Percentiles rank a stretch among this genome's conserved stretches.
phyloP scores from a whole-genome alignment of 2,329 filamentous ascomycete species.

The Sarocladium oryzae region DNA sequence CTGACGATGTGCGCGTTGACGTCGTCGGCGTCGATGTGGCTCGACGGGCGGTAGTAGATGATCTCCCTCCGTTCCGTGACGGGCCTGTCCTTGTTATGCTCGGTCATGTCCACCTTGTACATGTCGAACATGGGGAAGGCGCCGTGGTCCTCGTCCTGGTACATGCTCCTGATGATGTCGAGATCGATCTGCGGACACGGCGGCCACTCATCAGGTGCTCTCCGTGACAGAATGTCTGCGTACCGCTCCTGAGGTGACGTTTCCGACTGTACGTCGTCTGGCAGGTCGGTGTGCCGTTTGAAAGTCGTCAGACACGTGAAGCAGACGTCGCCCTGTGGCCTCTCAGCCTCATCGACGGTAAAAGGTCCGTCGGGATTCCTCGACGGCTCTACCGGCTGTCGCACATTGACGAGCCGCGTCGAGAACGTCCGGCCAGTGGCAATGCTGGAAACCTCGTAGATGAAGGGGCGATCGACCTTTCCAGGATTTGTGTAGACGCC shows the following conservation, averaged over 20 bases:
- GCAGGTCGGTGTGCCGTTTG: slow-evolving; percentile 32
- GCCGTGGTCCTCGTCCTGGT: slow-evolving; percentile 32
- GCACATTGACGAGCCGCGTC: slow-evolving; percentile 41
- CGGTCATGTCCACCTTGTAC: slow-evolving; percentile 47
- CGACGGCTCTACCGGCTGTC: slow-evolving; percentile 38
- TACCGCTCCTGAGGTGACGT: slow-evolving; percentile 36
- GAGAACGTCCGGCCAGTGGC: slow-evolving; percentile 40
- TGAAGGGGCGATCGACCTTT: slow-evolving; percentile 41
- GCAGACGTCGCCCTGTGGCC: slow-evolving; percentile 34
- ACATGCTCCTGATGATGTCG: slow-evolving; percentile 27
- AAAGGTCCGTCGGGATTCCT: slow-evolving; percentile 29
- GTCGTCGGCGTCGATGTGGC: slow-evolving; percentile 33
- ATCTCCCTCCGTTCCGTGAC: slow-evolving; percentile 42
- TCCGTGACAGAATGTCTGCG: slow-evolving; percentile 29
- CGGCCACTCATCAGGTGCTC: slow-evolving; percentile 35
- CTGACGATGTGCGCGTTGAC: slow-evolving; percentile 39
- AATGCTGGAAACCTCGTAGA: slow-evolving; percentile 42
- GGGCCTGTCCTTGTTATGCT: slow-evolving; percentile 34
- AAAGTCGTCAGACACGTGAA: slow-evolving; percentile 49
- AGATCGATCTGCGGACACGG: slow-evolving; percentile 40
- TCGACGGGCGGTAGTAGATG: slow-evolving; percentile 41
- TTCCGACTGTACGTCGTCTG: slow-evolving; percentile 31
- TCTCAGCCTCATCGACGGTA: slow-evolving; percentile 30
- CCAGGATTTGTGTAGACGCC: slow-evolving; percentile 48
- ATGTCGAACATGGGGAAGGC: slow-evolving; percentile 45